Conservation (phyloP, 1,139 yeast species). For the Komagataea norvegica region DNA sequence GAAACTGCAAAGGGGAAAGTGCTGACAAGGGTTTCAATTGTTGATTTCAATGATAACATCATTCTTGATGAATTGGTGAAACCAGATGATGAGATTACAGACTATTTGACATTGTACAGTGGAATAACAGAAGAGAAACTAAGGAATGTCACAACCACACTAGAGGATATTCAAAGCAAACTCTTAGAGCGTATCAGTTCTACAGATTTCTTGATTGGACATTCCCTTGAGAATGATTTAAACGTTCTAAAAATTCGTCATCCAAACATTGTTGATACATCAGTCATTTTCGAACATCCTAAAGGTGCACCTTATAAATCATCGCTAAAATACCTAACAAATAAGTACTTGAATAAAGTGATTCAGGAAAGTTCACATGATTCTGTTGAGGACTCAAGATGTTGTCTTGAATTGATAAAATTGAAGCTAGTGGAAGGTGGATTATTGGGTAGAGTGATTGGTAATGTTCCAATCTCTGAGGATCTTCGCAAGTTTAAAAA, state of each 20-base stretch:
- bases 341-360: constrained; percentile 44
- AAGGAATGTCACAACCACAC: constrained; percentile 55
- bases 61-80: constrained; percentile 71
- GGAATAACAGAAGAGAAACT: constrained; percentile 78
- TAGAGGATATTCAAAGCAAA: constrained; percentile 60
- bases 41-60: constrained; percentile 56
- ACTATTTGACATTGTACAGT: constrained; percentile 77
- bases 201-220: constrained; percentile 62
- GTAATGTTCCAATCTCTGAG: constrained; percentile 39
- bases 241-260: constrained; percentile 56
- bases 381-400: constrained; percentile 77
- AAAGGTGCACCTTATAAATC: constrained; percentile 80
- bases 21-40: constrained; percentile 71
- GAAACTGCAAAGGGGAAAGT: constrained; percentile 55
- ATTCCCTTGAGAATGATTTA: constrained; percentile 67
- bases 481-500: constrained; percentile 32
- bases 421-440: constrained; percentile 63
- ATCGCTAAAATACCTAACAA: constrained; percentile 63
- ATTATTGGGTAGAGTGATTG: constrained; percentile 52
- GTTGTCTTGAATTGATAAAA: constrained; percentile 75
- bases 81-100: constrained; percentile 68
- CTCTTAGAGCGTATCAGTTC: constrained; percentile 43
- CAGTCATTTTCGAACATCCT: constrained; percentile 63
- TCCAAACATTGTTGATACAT: constrained; percentile 63
- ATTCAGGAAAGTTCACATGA: constrained; percentile 75